Conservation (phyloP, 176 grass and related monocot genomes). For the Raddia distichophylla region DNA sequence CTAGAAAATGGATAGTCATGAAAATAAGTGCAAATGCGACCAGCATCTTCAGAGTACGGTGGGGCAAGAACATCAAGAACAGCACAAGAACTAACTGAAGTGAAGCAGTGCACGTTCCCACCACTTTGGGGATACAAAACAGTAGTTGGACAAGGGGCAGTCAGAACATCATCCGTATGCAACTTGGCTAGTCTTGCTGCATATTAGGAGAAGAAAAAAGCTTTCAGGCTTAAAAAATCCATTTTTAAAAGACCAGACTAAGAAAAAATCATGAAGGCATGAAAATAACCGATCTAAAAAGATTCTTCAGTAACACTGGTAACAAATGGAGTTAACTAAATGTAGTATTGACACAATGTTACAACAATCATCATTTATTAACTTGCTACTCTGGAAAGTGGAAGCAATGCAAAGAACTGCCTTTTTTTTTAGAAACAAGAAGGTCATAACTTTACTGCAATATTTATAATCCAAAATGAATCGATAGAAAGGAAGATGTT, state of each 20-base stretch:
- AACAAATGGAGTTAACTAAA: neutral
- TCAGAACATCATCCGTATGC: constrained; percentile 60
- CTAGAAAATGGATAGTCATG: constrained; percentile 69
- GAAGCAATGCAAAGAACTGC: constrained; percentile 5
- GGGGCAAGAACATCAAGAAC: constrained; percentile 79
- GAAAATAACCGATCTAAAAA: constrained; percentile 15
- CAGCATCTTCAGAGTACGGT: constrained; percentile 57
- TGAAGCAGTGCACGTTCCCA: constrained; percentile 79
- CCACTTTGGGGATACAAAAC: constrained; percentile 71
- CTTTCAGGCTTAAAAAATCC: constrained; percentile 17
- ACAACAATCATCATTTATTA: neutral
- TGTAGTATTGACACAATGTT: neutral
- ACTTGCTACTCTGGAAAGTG: neutral
- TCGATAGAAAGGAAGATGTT: constrained; percentile 24
- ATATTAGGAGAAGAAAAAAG: constrained; percentile 25
- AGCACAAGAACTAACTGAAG: constrained; percentile 76
- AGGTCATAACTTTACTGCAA: neutral
- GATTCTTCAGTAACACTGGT: neutral
- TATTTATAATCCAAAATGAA: neutral
- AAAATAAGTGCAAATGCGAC: constrained; percentile 67
- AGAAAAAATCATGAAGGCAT: neutral
- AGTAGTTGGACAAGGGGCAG: constrained; percentile 62
- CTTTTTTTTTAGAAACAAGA: constrained; percentile 8
- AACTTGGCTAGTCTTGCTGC: constrained; percentile 72
- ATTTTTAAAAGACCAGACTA: neutral